Evolutionary conservation across 306 rosid genomes (phyloP).

Genomic region (Fragaria vesca): DNA sequence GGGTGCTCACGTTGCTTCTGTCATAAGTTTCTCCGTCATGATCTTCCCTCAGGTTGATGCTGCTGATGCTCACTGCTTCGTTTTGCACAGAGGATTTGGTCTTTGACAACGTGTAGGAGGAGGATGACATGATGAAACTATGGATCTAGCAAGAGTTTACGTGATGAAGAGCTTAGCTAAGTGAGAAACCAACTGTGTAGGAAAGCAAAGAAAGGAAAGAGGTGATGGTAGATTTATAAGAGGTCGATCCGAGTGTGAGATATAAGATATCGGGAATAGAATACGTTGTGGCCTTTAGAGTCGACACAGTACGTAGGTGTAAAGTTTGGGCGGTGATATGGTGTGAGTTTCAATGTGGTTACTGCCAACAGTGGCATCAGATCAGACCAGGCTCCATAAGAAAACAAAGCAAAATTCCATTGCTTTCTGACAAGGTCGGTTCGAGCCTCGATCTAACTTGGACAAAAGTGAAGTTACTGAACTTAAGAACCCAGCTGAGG

Average conservation of each 20-base stretch:
- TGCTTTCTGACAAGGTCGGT: slow-evolving; percentile 29
- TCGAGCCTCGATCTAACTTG: neutral
- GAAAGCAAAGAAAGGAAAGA: neutral
- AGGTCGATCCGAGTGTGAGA: neutral
- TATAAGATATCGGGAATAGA: neutral
- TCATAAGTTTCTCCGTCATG: slow-evolving; percentile 3
- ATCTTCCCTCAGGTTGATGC: neutral
- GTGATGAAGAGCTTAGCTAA: neutral
- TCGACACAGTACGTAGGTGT: neutral
- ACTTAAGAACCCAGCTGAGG: neutral
- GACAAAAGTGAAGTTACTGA: neutral
- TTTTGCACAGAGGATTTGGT: neutral
- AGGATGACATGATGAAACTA: neutral
- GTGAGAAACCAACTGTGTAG: neutral
- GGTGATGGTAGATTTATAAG: neutral
- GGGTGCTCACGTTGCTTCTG: slow-evolving; percentile 25
- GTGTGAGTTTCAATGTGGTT: slow-evolving; percentile 16
- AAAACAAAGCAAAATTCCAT: neutral
- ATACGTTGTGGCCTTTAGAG: neutral
- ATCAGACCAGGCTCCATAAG: neutral
- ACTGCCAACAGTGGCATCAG: neutral
- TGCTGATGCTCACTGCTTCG: neutral
- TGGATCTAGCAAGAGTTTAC: neutral
- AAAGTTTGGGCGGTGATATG: slow-evolving; percentile 22
- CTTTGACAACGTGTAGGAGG: slow-evolving; percentile 6